Base-by-base conservation (phyloP, 2,329 filamentous ascomycete species). In the Ramichloridium luteum region DNA sequence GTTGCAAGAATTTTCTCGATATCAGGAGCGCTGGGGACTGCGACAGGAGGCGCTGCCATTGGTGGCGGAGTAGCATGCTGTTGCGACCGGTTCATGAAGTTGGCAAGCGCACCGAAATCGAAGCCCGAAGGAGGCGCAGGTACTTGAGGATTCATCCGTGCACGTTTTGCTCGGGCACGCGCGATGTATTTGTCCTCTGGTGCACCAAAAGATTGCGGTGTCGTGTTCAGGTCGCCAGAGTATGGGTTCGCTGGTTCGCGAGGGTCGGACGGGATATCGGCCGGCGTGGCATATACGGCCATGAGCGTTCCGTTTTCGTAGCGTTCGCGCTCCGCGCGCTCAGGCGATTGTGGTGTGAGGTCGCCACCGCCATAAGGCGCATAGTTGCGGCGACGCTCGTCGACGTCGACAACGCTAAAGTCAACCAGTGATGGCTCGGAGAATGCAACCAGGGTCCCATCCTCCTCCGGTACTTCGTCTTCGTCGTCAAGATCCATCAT, bases 401-500 rank as follows among this genome's bases (percentile, higher is more conserved):
- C 55, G 12, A 44, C 27, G 8, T 50, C 45, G 5, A 67, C 51
- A 8, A 45, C 40, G 34, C 50, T 59, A 41, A 68, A 67, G 40
- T 67, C 61, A 13, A 67, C 51, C 17, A 46, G 32, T 5, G 37
- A 38, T 9, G 48, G 48, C 14, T 33, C 43, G 3, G 60, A 53
- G 37, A 74, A 64, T 46, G 72, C 60, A 9, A 66, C 57, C 1
- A 53, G 43, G 10, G 55, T 51, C 2, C 68, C 69, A 13, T 64
- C 60, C 25, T 61, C 74, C 72, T 30, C 70, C 59, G 32, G 64
- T 60, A 34, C 69, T 14, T 71, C 68, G 0, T 66, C 60, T 16
- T 77, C 73, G 9, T 76, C 72, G 15, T 72, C 72, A 8, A 76
- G 68, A 1, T 76, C 70, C 2, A 72, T 69, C 27, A 78, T 74